Evolutionary conservation across 2,329 filamentous ascomycete species (phyloP).

Genomic region (Paracoccidioides lutzii): DNA sequence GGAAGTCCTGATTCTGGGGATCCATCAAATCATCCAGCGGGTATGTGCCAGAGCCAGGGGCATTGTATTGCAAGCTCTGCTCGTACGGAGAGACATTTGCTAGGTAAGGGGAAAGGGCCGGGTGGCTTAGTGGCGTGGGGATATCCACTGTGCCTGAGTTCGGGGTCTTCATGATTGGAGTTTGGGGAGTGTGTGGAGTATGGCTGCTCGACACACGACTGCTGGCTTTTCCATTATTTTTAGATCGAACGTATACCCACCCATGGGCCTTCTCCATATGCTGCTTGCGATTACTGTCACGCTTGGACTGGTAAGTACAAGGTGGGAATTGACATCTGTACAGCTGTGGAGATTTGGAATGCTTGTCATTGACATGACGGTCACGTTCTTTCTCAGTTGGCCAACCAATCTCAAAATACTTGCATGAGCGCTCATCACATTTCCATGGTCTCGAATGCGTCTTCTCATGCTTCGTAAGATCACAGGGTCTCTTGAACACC

Average conservation of each 20-base stretch:
- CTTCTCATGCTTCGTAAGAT: slow-evolving; percentile 96
- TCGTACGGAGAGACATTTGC: slow-evolving; percentile 12
- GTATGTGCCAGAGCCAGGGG: neutral
- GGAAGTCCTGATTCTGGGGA: slow-evolving; percentile 15
- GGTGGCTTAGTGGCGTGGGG: slow-evolving; percentile 35
- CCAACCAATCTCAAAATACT: slow-evolving; percentile 82
- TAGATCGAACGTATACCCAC: slow-evolving; percentile 82
- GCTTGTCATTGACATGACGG: slow-evolving; percentile 92
- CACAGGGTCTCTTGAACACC: slow-evolving; percentile 92
- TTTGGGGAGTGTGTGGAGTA: slow-evolving; percentile 43
- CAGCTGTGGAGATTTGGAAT: slow-evolving; percentile 65
- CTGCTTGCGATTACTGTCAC: slow-evolving; percentile 93
- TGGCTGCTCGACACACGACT: slow-evolving; percentile 24
- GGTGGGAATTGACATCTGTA: slow-evolving; percentile 71
- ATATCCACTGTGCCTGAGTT: slow-evolving; percentile 43
- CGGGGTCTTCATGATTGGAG: slow-evolving; percentile 51
- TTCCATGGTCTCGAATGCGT: slow-evolving; percentile 96
- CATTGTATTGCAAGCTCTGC: slow-evolving; percentile 15
- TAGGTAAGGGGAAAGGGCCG: slow-evolving; percentile 17
- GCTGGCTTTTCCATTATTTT: slow-evolving; percentile 67
- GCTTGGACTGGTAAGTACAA: slow-evolving; percentile 89
- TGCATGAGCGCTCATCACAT: slow-evolving; percentile 69
- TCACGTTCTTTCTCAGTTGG: slow-evolving; percentile 97
- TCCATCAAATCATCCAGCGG: slow-evolving; percentile 1
- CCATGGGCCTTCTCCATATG: slow-evolving; percentile 97